These are phyloP conservation scores for Puccinia triticina DNA, from an alignment of 1,284 basidiomycete species.

Conservation along the genomic window DNA sequence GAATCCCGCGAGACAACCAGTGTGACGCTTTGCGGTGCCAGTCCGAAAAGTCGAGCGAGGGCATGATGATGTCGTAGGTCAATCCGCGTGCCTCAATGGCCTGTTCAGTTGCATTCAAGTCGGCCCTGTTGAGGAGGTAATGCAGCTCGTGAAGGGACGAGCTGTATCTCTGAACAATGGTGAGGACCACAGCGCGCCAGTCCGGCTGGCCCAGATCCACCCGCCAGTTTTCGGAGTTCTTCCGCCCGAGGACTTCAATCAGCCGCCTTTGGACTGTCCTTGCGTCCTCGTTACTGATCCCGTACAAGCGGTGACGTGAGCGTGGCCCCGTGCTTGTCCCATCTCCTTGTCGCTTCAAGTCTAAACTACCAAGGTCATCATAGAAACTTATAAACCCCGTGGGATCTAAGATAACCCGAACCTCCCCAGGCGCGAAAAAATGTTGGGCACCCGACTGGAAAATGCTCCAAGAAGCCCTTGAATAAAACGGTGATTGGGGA, in stretches of 20 bases:
- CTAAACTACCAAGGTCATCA: constrained; percentile 60
- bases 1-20: background rate
- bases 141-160: background rate
- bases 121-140: background rate
- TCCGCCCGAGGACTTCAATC: constrained; percentile 2
- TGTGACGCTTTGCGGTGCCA: background rate
- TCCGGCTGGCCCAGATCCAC: background rate
- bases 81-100: constrained; percentile 6
- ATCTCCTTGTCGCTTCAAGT: background rate
- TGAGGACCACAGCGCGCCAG: constrained; percentile 7
- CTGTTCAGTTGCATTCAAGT: background rate
- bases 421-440: constrained; percentile 62
- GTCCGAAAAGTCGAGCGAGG: constrained; percentile 32
- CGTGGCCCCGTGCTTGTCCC: background rate
- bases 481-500: background rate
- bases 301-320: constrained; percentile 12
- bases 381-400: constrained; percentile 64
- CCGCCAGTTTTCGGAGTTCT: constrained; percentile 13
- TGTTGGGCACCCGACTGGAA: constrained; percentile 63
- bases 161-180: constrained; percentile 5
- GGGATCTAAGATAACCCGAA: constrained; percentile 63
- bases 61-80: constrained; percentile 32
- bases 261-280: background rate
- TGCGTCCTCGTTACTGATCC: constrained; percentile 33
- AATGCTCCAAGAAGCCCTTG: constrained; percentile 55